Conservation (phyloP, 2,329 filamentous ascomycete species). For the Penicillium sp. region DNA sequence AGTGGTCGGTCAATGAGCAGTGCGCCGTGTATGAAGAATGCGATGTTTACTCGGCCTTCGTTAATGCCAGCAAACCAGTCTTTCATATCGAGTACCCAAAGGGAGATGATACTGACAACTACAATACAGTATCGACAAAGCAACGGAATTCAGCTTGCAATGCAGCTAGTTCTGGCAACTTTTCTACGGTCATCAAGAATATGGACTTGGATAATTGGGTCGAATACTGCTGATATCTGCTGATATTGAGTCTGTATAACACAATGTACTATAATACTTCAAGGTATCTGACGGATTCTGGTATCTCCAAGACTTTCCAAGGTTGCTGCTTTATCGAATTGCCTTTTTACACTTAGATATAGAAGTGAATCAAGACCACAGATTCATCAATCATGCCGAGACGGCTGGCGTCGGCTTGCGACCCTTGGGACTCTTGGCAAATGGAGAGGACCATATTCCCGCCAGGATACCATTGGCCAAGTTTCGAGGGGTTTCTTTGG, state of each 20-base stretch:
- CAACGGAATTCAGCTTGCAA: slow-evolving; percentile 49
- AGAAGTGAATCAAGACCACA: background rate
- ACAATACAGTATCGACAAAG: slow-evolving; percentile 31
- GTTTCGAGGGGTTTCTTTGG: slow-evolving; percentile 8
- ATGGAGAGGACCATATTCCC: background rate
- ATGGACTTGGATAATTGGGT: slow-evolving; percentile 66
- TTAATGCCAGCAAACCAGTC: slow-evolving; percentile 64
- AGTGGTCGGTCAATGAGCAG: slow-evolving; percentile 72
- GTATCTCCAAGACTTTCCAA: background rate
- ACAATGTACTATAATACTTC: background rate
- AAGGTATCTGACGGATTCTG: background rate
- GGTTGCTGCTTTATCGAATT: background rate
- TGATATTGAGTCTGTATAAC: slow-evolving; percentile 4
- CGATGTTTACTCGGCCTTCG: slow-evolving; percentile 58
- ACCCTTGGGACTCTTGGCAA: background rate
- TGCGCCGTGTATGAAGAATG: slow-evolving; percentile 65
- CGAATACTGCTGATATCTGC: slow-evolving; percentile 55
- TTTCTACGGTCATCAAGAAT: slow-evolving; percentile 67
- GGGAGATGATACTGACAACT: slow-evolving; percentile 43
- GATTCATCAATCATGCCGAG: background rate
- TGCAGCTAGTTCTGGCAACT: slow-evolving; percentile 49
- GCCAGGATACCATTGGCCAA: slow-evolving; percentile 10
- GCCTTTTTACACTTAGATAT: background rate
- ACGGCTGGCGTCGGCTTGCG: background rate
- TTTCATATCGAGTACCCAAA: slow-evolving; percentile 73